A percentile compares a stretch with the other conserved stretches of the same genome.
These are phyloP conservation scores for Pestalotiopsis sp. DNA, from an alignment of 2,329 filamentous ascomycete genomes.

Conservation along the genomic window DNA sequence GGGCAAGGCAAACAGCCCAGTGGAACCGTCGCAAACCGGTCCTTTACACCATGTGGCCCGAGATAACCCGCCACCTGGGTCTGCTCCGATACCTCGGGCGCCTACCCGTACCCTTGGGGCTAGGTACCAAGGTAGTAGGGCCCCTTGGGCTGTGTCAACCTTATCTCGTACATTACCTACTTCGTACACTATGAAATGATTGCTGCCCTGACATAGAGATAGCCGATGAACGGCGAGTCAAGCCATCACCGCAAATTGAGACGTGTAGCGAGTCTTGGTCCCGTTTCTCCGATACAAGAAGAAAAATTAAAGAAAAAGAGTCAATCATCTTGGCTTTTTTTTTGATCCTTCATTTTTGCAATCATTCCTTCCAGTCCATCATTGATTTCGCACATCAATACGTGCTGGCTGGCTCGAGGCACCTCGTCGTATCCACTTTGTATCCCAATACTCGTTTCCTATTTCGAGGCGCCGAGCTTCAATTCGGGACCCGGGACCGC, in stretches of 20 bases:
- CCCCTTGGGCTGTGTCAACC: conserved; percentile 1
- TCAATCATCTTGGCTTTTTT: background rate
- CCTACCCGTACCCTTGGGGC: background rate
- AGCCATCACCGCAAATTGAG: background rate
- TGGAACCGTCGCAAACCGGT: conserved; percentile 1
- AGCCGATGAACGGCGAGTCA: conserved; percentile 11
- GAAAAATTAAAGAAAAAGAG: background rate
- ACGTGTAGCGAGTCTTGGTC: background rate
- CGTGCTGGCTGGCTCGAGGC: background rate
- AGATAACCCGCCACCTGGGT: conserved; percentile 2
- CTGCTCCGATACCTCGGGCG: background rate
- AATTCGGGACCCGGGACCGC: background rate
- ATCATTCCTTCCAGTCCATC: background rate
- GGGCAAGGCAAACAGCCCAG: background rate
- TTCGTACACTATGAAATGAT: background rate
- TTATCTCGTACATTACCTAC: conserved; percentile 6
- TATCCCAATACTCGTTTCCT: background rate
- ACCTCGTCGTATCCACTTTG: background rate
- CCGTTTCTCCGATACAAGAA: background rate
- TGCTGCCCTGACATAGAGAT: background rate
- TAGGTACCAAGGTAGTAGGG: no score
- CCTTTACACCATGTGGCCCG: conserved; percentile 1
- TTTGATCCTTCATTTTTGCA: background rate
- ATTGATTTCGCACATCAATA: background rate
- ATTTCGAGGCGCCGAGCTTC: background rate